Evolutionary conservation across 2,329 filamentous ascomycete species (phyloP), one percentile per base, ranked within the genome.

Genomic region (Monosporascus sp.): DNA sequence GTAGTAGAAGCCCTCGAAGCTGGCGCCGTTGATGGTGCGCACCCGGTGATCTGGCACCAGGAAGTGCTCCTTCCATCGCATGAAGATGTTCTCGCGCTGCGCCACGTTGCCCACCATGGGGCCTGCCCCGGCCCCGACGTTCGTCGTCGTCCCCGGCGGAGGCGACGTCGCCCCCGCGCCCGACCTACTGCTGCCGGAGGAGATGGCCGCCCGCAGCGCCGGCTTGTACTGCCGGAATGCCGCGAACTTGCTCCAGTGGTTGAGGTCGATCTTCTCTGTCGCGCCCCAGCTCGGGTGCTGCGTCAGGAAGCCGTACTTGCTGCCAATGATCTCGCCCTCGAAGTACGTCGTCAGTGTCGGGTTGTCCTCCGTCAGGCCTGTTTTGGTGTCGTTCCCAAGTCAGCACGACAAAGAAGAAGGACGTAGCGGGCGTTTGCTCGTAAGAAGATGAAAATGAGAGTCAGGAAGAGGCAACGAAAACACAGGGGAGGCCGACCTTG

Each of bases 31-130:
- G 56, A 99, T 96, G 11, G 89, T 95, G 56, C 87, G 83, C 20
- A 97, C 91, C 17, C 89, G 83, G 69, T 99, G 94, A 65, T 99
- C 92, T 1, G 94, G 94, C 1, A 99, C 94, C 1, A 99, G 77
- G 65, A 99, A 99, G 64, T 96, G 91, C 67, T 99, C 94, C 72
- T 99, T 99, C 94, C 94, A 99, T 55, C 94, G 85, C 94, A 99
- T 99, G 66, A 97, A 99, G 34, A 99, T 86, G 68, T 95, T 86
- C 62, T 97, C 92, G 34, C 60, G 59, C 54, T 65, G 62, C 5
- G 54, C 55, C n/a, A 63, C 48, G 48, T 65, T 65, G 14, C 61
- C 56, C 50, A 65, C 62, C 9, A 48, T 45, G 24, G 24, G 22
- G 22, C 14, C 9, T 9, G 25, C 22, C 5, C 24, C 24, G 6